Evolutionary conservation across 2,329 filamentous ascomycete genomes (phyloP), one percentile per base, ranked within the genome.

Genomic region (Didymella segeticola): DNA sequence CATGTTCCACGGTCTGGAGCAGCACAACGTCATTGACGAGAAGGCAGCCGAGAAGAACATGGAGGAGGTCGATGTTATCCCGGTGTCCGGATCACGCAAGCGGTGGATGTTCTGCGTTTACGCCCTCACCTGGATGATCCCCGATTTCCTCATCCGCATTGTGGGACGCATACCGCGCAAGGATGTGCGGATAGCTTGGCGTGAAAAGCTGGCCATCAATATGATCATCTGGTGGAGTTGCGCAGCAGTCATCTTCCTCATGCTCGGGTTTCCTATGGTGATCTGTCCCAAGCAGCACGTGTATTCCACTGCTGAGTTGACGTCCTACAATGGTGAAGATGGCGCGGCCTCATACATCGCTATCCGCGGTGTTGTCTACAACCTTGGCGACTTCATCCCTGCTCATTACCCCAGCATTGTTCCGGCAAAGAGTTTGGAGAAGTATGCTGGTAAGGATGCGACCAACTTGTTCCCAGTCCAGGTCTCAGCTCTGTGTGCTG

Each of bases 191-290:
- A 83, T 89, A 72, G 95, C 95, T 0, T 99, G 95, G 95, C 85
- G 95, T 70, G 95, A 99, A 75, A 99, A 99, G 81, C 75, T 99
- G 54, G 93, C 95, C 47, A 99, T 99, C 82, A 99, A 99, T 80
- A 82, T 99, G 74, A 83, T 98, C 70, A 99, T 99, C 72, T 99
- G 96, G 95, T 79, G 93, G 52, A 85, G 83, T 71, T 98, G 93
- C 77, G 79, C 78, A 14, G 76, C 90, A 42, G 86, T 90, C 23
- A 84, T 89, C 50, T 99, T 99, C 80, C 89, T 99, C 81, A 91
- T 98, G 78, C 75, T 98, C 56, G 83, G 87, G 49, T 96, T 99
- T 70, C 96, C 96, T 1, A 79, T 82, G 62, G 78, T 98, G 60
- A 91, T 99, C 68, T 99, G 95, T 75, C 95, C 95, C 0, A 93